These are phyloP conservation scores for Colletotrichum spinosum DNA, from an alignment of 2,329 filamentous ascomycete genomes.

Conservation along the genomic window DNA sequence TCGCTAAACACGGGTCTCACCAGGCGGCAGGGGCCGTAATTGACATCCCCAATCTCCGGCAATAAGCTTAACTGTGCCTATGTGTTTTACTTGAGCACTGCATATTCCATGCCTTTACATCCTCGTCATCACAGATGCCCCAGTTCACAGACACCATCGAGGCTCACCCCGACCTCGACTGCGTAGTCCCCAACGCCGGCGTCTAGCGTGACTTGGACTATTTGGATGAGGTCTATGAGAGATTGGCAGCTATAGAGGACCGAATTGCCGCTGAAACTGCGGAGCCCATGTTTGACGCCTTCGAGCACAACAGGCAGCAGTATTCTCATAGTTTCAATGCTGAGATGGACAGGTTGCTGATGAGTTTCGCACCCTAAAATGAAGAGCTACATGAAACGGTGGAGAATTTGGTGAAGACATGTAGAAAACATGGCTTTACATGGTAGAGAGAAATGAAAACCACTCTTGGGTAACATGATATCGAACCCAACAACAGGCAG, in stretches of 20 bases:
- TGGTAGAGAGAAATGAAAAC: no score
- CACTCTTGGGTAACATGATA: no score
- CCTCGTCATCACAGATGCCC: background rate
- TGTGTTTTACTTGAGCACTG: no score
- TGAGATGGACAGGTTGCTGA: constrained; percentile 9
- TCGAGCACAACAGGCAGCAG: constrained; percentile 15
- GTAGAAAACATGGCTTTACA: no score
- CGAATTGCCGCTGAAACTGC: constrained; percentile 6
- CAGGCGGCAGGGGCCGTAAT: constrained; percentile 46
- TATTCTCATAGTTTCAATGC: constrained; percentile 12
- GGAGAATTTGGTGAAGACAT: no score
- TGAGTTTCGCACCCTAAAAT: constrained; percentile 42
- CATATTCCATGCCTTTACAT: background rate
- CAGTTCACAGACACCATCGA: constrained; percentile 35
- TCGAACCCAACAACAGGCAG: no score
- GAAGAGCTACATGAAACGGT: background rate
- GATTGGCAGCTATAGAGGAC: no score
- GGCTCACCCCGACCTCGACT: background rate
- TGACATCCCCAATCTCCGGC: constrained; percentile 6
- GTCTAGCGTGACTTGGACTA: no score
- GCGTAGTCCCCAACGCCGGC: no score
- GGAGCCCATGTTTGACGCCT: constrained; percentile 17
- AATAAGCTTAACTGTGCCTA: background rate
- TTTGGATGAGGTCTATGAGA: constrained; percentile 53
- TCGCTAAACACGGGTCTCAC: constrained; percentile 53